Evolutionary conservation across 805 yeast genomes (phyloP).

Genomic region (Priceomyces castillae): DNA sequence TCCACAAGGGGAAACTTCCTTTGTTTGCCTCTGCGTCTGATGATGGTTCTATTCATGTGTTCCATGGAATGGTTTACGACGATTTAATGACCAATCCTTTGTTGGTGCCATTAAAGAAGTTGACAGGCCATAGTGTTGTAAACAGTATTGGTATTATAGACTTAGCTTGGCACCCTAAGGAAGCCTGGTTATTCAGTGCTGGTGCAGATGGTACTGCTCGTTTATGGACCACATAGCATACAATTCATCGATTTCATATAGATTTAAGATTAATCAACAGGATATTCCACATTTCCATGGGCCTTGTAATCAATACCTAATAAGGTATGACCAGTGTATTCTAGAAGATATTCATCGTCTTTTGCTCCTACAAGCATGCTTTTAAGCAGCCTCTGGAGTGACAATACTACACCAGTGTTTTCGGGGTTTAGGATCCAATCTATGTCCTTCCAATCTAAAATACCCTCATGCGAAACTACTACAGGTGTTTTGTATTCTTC

Average conservation of each 20-base stretch:
- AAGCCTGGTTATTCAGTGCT: conserved; percentile 96
- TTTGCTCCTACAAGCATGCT: not conserved
- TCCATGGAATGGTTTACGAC: conserved; percentile 96
- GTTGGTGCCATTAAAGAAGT: conserved; percentile 91
- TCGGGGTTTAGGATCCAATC: conserved; percentile 36
- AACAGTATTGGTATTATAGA: conserved; percentile 84
- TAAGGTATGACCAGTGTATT: not conserved
- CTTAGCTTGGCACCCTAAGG: conserved; percentile 94
- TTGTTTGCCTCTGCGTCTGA: conserved; percentile 93
- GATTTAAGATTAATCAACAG: conserved; percentile 2
- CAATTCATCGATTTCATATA: conserved; percentile 3
- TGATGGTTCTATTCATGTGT: conserved; percentile 88
- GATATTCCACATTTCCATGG: conserved; percentile 7
- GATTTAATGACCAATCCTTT: conserved; percentile 93
- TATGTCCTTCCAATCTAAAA: conserved; percentile 39
- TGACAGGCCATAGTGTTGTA: conserved; percentile 82
- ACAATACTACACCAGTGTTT: conserved; percentile 40
- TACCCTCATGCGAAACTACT: conserved; percentile 35
- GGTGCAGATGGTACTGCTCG: conserved; percentile 97
- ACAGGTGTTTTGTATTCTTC: conserved; percentile 27
- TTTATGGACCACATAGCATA: conserved; percentile 80
- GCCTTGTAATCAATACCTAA: conserved; percentile 12
- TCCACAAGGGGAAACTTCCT: conserved; percentile 84
- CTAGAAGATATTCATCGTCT: not conserved
- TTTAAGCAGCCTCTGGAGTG: not conserved